These are phyloP conservation scores for Choricystis sp. DNA, from an alignment of 139 green algal species.

Conservation along the genomic window DNA sequence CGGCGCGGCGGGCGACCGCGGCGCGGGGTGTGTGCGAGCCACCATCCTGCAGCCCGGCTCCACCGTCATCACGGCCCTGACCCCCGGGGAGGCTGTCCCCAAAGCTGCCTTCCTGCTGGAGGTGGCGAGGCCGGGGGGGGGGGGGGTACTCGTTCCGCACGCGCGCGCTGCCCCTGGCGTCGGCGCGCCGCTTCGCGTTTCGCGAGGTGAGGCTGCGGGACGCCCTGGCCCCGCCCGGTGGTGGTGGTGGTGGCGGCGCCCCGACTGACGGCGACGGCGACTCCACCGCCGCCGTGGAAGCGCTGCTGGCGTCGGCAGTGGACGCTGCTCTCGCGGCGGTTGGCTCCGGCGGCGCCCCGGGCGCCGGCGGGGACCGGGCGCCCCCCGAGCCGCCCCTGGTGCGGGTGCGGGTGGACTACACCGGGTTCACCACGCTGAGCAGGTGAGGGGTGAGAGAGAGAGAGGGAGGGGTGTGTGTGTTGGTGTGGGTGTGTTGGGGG, in stretches of 20 bases:
- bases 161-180: constrained; percentile 52
- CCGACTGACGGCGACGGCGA: background rate
- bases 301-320: constrained; percentile 54
- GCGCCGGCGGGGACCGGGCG: background rate
- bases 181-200: constrained; percentile 65
- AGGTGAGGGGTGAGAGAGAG: too few species aligned
- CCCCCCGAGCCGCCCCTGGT: constrained; percentile 50
- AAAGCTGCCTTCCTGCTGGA: constrained; percentile 91
- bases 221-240: background rate
- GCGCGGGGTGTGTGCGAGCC: background rate
- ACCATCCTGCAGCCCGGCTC: constrained; percentile 77
- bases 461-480: too few species aligned
- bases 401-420: constrained; percentile 82
- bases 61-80: constrained; percentile 49
- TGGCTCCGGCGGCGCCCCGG: background rate
- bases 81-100: constrained; percentile 56
- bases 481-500: too few species aligned
- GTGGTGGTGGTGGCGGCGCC: background rate
- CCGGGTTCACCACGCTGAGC: constrained; percentile 86
- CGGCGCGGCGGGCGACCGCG: too few species aligned
- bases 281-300: constrained; percentile 1
- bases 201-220: constrained; percentile 35
- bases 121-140: constrained; percentile 24
- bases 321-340: constrained; percentile 28
- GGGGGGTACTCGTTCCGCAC: constrained; percentile 22